Conservation (phyloP, 78 protist species). For the Blattamonas nauphoetae region DNA sequence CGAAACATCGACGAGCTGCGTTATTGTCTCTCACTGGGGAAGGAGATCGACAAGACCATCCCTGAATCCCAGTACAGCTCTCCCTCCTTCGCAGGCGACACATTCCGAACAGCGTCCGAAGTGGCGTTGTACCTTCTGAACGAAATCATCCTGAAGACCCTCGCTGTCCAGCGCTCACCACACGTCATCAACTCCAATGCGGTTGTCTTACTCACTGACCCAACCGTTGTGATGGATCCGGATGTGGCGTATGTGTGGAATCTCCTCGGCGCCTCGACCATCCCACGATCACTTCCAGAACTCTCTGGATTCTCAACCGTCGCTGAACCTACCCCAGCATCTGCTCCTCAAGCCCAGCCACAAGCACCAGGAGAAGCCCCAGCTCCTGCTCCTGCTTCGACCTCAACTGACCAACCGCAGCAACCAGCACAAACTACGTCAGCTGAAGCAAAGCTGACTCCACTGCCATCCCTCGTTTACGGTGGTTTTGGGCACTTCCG, state of each 20-base stretch:
- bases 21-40: not conserved
- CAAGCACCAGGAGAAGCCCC: too few species aligned
- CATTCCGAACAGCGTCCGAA: not conserved
- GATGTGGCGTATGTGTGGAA: not conserved
- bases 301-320: too few species aligned
- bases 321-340: too few species aligned
- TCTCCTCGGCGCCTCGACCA: not conserved
- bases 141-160: not conserved
- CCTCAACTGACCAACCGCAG: too few species aligned
- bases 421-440: too few species aligned
- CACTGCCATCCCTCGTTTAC: too few species aligned
- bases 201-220: not conserved
- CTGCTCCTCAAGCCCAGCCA: too few species aligned
- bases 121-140: not conserved
- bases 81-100: not conserved
- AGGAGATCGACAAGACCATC: not conserved
- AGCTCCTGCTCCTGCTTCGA: too few species aligned
- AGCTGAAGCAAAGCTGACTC: too few species aligned
- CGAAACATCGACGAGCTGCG: not conserved
- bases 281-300: not conserved
- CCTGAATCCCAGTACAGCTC: too few species aligned
- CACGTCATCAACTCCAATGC: not conserved
- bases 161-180: not conserved
- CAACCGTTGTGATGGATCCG: not conserved
- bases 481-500: too few species aligned